These are phyloP conservation scores for Linum trigynum DNA, from an alignment of 345 rosid genomes.

Conservation along the genomic window DNA sequence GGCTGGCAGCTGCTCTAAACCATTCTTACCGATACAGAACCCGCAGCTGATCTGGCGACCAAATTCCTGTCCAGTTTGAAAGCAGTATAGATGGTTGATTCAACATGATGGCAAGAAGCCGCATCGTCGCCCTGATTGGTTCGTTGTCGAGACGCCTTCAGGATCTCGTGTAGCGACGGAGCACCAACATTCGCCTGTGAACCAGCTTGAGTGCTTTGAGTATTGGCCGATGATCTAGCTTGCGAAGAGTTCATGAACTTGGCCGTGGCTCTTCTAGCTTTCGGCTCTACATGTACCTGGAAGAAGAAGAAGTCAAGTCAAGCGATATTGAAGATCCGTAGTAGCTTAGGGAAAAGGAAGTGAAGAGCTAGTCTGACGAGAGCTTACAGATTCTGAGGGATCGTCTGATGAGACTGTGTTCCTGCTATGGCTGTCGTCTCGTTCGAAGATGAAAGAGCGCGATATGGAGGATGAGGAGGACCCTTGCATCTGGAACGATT, in stretches of 20 bases:
- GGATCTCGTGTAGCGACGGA: constrained; percentile 50
- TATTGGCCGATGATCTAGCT: constrained; percentile 21
- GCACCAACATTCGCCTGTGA: constrained; percentile 29
- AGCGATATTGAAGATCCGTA: neutral
- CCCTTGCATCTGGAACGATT: constrained; percentile 51
- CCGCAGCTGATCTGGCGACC: constrained; percentile 20
- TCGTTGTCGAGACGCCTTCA: constrained; percentile 42
- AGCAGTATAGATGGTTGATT: constrained; percentile 57
- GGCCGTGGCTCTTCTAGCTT: constrained; percentile 32
- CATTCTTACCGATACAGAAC: constrained; percentile 8
- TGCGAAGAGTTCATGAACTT: constrained; percentile 48
- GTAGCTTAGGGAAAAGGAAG: constrained; percentile 2
- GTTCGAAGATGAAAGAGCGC: constrained; percentile 74
- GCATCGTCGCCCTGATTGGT: constrained; percentile 29
- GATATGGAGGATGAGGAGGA: constrained; percentile 36
- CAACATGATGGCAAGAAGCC: constrained; percentile 28
- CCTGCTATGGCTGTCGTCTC: constrained; percentile 56
- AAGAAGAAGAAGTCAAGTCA: neutral
- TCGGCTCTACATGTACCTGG: constrained; percentile 48
- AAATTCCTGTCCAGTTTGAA: constrained; percentile 58
- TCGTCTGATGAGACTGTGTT: constrained; percentile 45
- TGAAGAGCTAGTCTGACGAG: constrained; percentile 1
- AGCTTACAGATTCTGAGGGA: constrained; percentile 49
- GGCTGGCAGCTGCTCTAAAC: neutral
- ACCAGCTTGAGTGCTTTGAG: constrained; percentile 24